phyloP scores from a whole-genome alignment of 805 yeast species.

The Yamadazyma phyllophila region DNA sequence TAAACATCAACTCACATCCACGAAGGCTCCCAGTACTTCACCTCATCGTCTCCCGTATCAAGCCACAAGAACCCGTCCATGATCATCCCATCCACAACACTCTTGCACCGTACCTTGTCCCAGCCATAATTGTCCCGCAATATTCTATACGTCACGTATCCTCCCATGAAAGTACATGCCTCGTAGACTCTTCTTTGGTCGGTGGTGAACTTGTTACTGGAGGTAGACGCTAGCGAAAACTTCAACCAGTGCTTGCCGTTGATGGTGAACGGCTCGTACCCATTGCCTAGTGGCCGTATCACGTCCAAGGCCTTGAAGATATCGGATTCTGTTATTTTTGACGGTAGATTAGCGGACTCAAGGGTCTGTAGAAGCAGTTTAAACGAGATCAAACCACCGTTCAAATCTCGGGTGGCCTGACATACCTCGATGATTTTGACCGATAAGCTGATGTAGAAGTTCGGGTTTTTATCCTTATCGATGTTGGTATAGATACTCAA shows the following conservation, averaged over 20 bases:
- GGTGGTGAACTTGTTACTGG: constrained; percentile 26
- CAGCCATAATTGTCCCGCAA: constrained; percentile 75
- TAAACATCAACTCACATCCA: constrained; percentile 64
- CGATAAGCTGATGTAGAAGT: constrained; percentile 64
- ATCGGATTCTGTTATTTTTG: constrained; percentile 46
- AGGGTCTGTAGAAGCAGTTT: constrained; percentile 35
- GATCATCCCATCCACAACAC: constrained; percentile 75
- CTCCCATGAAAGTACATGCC: constrained; percentile 74
- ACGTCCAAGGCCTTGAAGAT: constrained; percentile 53
- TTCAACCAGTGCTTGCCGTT: constrained; percentile 54
- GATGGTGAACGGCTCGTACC: constrained; percentile 60
- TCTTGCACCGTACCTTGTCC: constrained; percentile 59
- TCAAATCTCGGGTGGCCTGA: constrained; percentile 62
- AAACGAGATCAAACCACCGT: constrained; percentile 79
- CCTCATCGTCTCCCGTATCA: constrained; percentile 48
- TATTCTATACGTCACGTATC: constrained; percentile 59
- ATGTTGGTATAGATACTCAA: constrained; percentile 26
- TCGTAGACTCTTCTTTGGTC: constrained; percentile 75
- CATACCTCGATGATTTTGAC: constrained; percentile 77
- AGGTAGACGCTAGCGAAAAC: constrained; percentile 28
- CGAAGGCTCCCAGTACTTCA: constrained; percentile 48
- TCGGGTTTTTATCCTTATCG: constrained; percentile 38
- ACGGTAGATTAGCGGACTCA: constrained; percentile 23
- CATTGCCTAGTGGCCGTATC: constrained; percentile 63
- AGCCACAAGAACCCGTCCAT: constrained; percentile 84